phyloP scores from a whole-genome alignment of 768 basidiomycete species.

The Porphyrellus cyaneotinctus region DNA sequence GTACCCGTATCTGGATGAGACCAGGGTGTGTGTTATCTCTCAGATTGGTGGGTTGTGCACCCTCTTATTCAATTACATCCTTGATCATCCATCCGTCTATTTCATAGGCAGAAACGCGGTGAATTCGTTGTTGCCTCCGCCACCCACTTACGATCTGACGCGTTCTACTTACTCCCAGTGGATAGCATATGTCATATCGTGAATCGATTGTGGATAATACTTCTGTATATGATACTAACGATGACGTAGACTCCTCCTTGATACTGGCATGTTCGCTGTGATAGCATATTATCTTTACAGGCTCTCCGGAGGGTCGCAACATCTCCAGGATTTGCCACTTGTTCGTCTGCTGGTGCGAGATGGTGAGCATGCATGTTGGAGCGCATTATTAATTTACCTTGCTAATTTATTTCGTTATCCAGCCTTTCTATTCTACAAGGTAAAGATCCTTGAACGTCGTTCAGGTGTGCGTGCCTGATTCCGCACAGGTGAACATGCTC shows the following conservation, averaged over 20 bases:
- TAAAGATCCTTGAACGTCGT: not conserved
- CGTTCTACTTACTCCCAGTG: not conserved
- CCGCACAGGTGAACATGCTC: not conserved
- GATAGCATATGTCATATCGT: not conserved
- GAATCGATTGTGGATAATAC: not conserved
- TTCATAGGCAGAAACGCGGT: not conserved
- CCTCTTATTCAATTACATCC: not conserved
- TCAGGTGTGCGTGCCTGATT: not conserved
- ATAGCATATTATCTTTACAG: conserved; percentile 2
- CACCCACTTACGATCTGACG: not conserved
- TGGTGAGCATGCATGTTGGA: conserved; percentile 2
- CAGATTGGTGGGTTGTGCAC: not conserved
- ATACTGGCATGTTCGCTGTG: not conserved
- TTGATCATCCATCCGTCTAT: not conserved
- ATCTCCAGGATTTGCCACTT: not conserved
- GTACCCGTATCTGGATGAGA: not conserved
- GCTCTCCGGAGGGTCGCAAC: not conserved
- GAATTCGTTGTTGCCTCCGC: not conserved
- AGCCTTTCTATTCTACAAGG: conserved; percentile 4
- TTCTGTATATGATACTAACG: not conserved
- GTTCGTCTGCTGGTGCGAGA: conserved; percentile 5
- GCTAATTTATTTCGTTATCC: not conserved
- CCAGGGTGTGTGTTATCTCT: not conserved
- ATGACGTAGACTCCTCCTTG: not conserved
- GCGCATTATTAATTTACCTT: not conserved